These are phyloP conservation scores for Aspergillus floridensis DNA, from an alignment of 2,329 filamentous ascomycete species.

Conservation along the genomic window DNA sequence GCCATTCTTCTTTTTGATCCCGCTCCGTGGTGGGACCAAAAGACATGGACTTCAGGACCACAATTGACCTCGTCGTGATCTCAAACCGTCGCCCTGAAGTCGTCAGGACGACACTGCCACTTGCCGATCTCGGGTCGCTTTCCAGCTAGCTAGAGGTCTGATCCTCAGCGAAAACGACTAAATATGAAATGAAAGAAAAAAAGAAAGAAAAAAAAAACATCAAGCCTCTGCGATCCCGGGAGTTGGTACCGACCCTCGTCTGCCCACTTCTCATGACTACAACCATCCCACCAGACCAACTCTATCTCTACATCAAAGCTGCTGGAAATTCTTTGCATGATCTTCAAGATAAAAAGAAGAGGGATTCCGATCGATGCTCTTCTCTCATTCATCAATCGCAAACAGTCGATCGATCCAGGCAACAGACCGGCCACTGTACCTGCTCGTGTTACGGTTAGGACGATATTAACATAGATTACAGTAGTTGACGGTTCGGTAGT, in stretches of 20 bases:
- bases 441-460: neutral
- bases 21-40: neutral
- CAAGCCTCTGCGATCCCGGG: neutral
- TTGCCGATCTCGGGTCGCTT: constrained; percentile 5
- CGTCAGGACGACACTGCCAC: constrained; percentile 6
- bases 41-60: neutral
- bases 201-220: too few relatives aligned
- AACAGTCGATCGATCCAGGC: neutral
- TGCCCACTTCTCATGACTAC: neutral
- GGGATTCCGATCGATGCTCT: neutral
- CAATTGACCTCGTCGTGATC: constrained; percentile 1
- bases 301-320: too few relatives aligned
- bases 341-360: too few relatives aligned
- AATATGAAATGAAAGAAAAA: too few relatives aligned
- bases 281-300: too few relatives aligned
- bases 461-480: neutral
- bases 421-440: neutral
- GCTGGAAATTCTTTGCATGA: too few relatives aligned
- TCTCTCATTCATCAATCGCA: neutral
- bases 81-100: neutral
- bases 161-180: neutral
- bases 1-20: neutral
- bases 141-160: constrained; percentile 6
- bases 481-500: neutral
- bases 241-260: neutral